A percentile compares a stretch with the other conserved stretches of the same genome.
Evolutionary conservation across 495 filamentous ascomycete species (phyloP).

Genomic region (Penicillium chermesinum): DNA sequence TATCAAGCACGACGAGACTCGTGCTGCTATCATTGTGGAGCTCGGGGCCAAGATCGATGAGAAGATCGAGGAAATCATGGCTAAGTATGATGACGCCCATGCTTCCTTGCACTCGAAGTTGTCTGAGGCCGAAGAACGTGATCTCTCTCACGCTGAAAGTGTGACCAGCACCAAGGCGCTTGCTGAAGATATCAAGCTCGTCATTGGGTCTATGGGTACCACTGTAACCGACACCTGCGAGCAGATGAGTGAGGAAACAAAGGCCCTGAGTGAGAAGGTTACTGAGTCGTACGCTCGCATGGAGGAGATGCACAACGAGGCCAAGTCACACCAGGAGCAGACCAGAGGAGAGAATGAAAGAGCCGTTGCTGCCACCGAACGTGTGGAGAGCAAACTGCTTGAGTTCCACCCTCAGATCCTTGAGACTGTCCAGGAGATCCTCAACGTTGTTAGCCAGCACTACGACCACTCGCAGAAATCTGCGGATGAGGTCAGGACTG

Average conservation of each 20-base stretch:
- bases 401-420: conserved; percentile 84
- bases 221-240: conserved; percentile 78
- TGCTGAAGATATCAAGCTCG: conserved; percentile 75
- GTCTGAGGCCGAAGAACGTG: conserved; percentile 59
- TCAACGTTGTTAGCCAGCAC: conserved; percentile 73
- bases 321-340: conserved; percentile 68
- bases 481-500: conserved; percentile 46
- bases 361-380: conserved; percentile 63
- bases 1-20: conserved; percentile 63
- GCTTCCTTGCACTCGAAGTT: conserved; percentile 62
- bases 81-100: conserved; percentile 80
- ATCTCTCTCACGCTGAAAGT: conserved; percentile 61
- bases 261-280: conserved; percentile 73
- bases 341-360: conserved; percentile 72
- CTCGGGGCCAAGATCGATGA: conserved; percentile 67
- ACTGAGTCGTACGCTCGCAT: conserved; percentile 70
- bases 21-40: conserved; percentile 51
- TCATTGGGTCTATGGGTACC: conserved; percentile 79
- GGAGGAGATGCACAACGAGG: conserved; percentile 67
- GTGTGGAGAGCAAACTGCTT: conserved; percentile 65
- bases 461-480: conserved; percentile 60
- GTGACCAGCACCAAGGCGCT: conserved; percentile 67
- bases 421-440: conserved; percentile 74
- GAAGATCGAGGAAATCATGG: conserved; percentile 68
- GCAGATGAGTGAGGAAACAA: conserved; percentile 76